Evolutionary conservation across 1,139 yeast genomes (phyloP).

Genomic region (Suhomyces guaymorum): DNA sequence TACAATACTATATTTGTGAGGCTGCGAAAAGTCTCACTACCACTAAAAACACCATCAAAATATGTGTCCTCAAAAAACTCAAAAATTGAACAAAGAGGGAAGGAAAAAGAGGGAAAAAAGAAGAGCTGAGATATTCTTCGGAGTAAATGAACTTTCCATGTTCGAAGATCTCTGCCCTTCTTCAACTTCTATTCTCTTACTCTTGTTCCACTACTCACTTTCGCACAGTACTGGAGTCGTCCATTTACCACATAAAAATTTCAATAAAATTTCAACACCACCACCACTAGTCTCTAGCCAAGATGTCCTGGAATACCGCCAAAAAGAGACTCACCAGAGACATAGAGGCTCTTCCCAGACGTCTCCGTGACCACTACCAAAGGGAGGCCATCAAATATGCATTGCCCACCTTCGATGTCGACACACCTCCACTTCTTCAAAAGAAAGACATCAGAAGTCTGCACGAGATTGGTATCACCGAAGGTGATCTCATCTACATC

Average conservation of each 20-base stretch:
- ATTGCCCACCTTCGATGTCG: conserved; percentile 40
- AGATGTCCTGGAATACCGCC: conserved; percentile 42
- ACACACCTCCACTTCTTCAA: conserved; percentile 24
- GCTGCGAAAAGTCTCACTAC: no score
- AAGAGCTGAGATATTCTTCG: no score
- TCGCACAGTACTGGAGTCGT: background rate
- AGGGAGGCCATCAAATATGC: conserved; percentile 29
- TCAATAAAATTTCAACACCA: background rate
- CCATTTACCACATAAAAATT: conserved; percentile 1
- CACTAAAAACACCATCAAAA: no score
- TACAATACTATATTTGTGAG: no score
- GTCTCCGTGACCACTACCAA: conserved; percentile 30
- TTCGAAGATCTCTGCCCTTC: no score
- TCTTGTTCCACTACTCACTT: background rate
- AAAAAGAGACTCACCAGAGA: conserved; percentile 42
- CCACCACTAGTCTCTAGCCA: conserved; percentile 3
- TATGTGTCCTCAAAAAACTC: no score
- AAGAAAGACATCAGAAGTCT: conserved; percentile 29
- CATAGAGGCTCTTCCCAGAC: conserved; percentile 34
- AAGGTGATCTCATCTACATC: conserved; percentile 51
- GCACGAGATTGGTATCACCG: conserved; percentile 38
- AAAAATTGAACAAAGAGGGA: no score
- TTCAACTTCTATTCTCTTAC: background rate
- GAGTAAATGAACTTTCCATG: no score
- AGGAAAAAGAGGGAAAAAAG: no score